Conservation (phyloP, 352 stramenopile species). For the Albugo candida region DNA sequence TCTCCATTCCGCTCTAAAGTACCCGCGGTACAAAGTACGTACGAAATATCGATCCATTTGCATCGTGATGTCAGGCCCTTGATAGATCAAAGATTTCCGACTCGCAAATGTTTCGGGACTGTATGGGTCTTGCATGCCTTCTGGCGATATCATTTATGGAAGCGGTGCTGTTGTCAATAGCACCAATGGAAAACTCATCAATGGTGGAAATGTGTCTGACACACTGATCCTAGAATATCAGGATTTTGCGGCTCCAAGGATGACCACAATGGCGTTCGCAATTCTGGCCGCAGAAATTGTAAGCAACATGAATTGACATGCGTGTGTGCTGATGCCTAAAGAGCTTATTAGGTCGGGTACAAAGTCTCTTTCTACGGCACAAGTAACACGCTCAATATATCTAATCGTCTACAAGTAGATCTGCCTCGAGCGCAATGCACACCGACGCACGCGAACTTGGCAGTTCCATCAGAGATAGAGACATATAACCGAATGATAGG, state of each 20-base stretch:
- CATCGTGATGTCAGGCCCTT: not conserved
- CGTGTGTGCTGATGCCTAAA: not conserved
- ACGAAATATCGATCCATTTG: not conserved
- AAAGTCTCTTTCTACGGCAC: not conserved
- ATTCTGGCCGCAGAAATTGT: slow-evolving; percentile 31
- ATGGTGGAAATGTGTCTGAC: slow-evolving; percentile 8
- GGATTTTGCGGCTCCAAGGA: slow-evolving; percentile 15
- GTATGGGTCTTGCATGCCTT: slow-evolving; percentile 5
- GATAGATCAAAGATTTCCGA: slow-evolving; percentile 10
- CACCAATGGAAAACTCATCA: slow-evolving; percentile 4
- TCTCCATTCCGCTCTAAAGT: slow-evolving; percentile 11
- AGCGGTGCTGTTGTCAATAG: slow-evolving; percentile 6
- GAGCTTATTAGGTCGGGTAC: not conserved
- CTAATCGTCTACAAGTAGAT: not conserved
- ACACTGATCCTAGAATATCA: slow-evolving; percentile 26
- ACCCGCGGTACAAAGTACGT: slow-evolving; percentile 9
- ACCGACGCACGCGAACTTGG: slow-evolving; percentile 31
- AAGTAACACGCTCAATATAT: not conserved
- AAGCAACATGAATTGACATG: not conserved
- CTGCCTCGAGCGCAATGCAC: slow-evolving; percentile 4
- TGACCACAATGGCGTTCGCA: slow-evolving; percentile 20
- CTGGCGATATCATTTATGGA: slow-evolving; percentile 7
- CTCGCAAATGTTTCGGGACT: slow-evolving; percentile 1
- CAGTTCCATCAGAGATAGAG: slow-evolving; percentile 22
- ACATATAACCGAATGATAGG: slow-evolving; percentile 15